Base-by-base conservation (phyloP, 2,329 filamentous ascomycete genomes). In the Monosporascus sp. region DNA sequence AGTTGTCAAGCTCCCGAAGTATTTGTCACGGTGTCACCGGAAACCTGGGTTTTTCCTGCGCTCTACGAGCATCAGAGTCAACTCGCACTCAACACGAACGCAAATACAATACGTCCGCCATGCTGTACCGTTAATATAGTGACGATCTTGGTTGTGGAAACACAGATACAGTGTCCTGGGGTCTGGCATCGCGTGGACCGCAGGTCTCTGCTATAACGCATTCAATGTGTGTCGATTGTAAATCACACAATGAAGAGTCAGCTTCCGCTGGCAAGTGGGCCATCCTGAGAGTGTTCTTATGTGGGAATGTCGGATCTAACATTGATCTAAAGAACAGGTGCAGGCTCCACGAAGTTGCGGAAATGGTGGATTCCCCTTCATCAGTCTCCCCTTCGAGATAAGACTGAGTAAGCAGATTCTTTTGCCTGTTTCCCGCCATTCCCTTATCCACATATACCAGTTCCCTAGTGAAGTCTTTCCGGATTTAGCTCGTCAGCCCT, bases 361-460 rank as follows among this genome's bases (percentile, higher is more conserved):
- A 18, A 22, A 20, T 5, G 11, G n/a, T 42, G 39, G 11, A 14
- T 51, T 53, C 49, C 48, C 57, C n/a, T 57, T 73, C 45, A 57
- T 74, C 36, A 57, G 62, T 27, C 63, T 76, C 7, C 73, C 74
- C 0, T 58, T 68, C n/a, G 75, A 78, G 57, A 65, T 78, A 46
- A 70, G 76, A 15, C 68, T 75, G 7, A 66, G 9, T 34, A 34
- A 34, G 31, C 31, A 34, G 27, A 34, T 34, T 34, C 31, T 34
- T 34, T 34, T 34, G 31, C 31, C 31, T 34, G 3, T 34, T 14
- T 14, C 31, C 27, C 31, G 11, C 31, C 9, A 14, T 34, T 34
- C 31, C 14, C 9, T 34, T 34, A 14, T 34, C 31, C 31, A 14
- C 31, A 4, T 34, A 34, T 34, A 34, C 31, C 11, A 34, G 11